Conservation (phyloP, 139 green algal species). For the Haematococcus sp. region DNA sequence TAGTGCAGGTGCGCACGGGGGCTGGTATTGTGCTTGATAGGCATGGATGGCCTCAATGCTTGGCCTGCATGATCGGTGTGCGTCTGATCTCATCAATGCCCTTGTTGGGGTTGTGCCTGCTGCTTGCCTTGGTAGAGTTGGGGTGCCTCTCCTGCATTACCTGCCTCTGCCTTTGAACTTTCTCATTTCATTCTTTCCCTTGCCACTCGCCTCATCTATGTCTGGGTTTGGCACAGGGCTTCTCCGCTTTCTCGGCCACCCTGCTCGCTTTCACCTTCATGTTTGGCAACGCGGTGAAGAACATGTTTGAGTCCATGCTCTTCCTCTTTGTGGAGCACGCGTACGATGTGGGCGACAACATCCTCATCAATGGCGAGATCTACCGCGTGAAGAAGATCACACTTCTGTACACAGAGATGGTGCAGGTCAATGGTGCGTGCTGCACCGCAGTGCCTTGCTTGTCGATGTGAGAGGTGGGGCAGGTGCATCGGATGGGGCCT, state of each 20-base stretch:
- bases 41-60: no score
- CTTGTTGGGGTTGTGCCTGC: no score
- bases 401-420: slow-evolving; percentile 36
- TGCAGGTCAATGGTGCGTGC: slow-evolving; percentile 13
- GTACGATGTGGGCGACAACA: slow-evolving; percentile 37
- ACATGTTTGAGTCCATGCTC: slow-evolving; percentile 51
- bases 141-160: no score
- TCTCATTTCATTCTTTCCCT: no score
- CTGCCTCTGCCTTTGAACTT: no score
- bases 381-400: slow-evolving; percentile 38
- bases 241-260: slow-evolving; percentile 47
- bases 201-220: not conserved
- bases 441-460: no score
- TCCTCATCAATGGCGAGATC: slow-evolving; percentile 21
- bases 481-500: no score
- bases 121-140: no score
- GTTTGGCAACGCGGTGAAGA: slow-evolving; percentile 49
- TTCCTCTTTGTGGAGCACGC: slow-evolving; percentile 51
- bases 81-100: no score
- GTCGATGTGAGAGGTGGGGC: no score
- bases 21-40: no score
- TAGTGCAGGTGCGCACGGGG: not conserved
- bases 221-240: slow-evolving; percentile 24
- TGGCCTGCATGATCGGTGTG: no score
- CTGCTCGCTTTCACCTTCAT: slow-evolving; percentile 55